phyloP scores from a whole-genome alignment of 2,329 filamentous ascomycete genomes.

The Pseudofabraea citricarpa region DNA sequence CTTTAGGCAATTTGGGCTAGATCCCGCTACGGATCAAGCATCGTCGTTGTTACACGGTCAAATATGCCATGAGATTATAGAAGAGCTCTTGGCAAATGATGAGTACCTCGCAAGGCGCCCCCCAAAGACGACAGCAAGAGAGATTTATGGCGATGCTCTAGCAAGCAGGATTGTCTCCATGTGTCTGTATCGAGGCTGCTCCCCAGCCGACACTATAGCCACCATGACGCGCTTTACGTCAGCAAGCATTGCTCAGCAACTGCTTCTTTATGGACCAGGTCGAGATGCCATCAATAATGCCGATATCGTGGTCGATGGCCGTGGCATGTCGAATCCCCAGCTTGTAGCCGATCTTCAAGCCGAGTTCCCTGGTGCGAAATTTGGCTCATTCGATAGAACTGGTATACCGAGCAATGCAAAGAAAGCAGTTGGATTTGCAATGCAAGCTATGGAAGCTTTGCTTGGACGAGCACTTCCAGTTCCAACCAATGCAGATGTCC shows the following conservation, averaged over 20 bases:
- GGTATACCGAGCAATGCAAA: constrained; percentile 28
- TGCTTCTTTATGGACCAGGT: constrained; percentile 25
- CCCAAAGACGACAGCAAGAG: constrained; percentile 27
- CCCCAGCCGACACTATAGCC: constrained; percentile 23
- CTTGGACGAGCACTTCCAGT: constrained; percentile 27
- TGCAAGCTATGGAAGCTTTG: constrained; percentile 30
- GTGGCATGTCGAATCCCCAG: constrained; percentile 24
- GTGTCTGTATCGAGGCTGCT: constrained; percentile 23
- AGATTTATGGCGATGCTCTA: constrained; percentile 26
- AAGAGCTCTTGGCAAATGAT: constrained; percentile 23
- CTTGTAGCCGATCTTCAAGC: constrained; percentile 23
- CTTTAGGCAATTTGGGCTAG: constrained; percentile 24
- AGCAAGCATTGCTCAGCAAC: constrained; percentile 26
- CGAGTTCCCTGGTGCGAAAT: constrained; percentile 24
- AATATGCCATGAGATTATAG: constrained; percentile 26
- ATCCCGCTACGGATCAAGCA: constrained; percentile 21
- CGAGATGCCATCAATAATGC: constrained; percentile 23
- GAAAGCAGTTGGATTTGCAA: constrained; percentile 29
- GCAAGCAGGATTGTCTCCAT: constrained; percentile 23
- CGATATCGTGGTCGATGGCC: constrained; percentile 25
- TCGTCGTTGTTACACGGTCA: constrained; percentile 18
- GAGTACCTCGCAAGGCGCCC: constrained; percentile 21
- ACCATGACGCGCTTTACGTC: constrained; percentile 28
- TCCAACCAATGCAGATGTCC: constrained; percentile 26
- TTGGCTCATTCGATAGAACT: constrained; percentile 26